phyloP scores from a whole-genome alignment of 495 filamentous ascomycete genomes.

The Lasiosphaeriaceae sp. region DNA sequence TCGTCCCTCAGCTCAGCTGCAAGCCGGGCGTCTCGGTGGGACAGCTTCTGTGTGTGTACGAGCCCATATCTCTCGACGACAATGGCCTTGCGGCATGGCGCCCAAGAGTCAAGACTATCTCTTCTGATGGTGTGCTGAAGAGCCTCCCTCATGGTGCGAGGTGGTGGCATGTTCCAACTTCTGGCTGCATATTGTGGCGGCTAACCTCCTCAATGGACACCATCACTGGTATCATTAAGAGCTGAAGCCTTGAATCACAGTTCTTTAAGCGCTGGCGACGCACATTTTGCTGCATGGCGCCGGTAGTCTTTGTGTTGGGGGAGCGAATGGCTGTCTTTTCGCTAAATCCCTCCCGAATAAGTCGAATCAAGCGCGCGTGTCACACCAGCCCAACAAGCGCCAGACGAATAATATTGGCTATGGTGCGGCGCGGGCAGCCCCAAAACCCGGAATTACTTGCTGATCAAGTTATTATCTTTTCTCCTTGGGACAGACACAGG shows the following conservation, averaged over 20 bases:
- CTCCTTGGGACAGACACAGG: no score
- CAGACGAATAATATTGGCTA: not conserved
- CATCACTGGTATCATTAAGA: not conserved
- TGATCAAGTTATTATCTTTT: no score
- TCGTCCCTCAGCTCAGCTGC: no score
- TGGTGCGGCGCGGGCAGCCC: not conserved
- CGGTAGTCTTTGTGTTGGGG: not conserved
- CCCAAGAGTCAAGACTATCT: not conserved
- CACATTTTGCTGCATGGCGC: constrained; percentile 14
- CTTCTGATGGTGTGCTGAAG: not conserved
- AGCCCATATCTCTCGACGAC: no score
- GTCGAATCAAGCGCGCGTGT: constrained; percentile 21
- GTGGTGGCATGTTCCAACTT: no score
- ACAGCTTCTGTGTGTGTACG: no score
- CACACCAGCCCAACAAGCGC: not conserved
- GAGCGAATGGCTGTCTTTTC: no score
- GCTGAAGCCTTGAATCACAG: constrained; percentile 8
- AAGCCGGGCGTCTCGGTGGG: no score
- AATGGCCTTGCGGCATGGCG: not conserved
- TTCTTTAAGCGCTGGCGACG: constrained; percentile 13
- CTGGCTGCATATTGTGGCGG: constrained; percentile 21
- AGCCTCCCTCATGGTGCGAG: no score
- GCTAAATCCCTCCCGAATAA: not conserved
- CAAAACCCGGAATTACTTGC: no score
- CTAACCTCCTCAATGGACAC: constrained; percentile 18